Conservation (phyloP, 1,139 yeast species). For the Sugiyamaella sp. region DNA sequence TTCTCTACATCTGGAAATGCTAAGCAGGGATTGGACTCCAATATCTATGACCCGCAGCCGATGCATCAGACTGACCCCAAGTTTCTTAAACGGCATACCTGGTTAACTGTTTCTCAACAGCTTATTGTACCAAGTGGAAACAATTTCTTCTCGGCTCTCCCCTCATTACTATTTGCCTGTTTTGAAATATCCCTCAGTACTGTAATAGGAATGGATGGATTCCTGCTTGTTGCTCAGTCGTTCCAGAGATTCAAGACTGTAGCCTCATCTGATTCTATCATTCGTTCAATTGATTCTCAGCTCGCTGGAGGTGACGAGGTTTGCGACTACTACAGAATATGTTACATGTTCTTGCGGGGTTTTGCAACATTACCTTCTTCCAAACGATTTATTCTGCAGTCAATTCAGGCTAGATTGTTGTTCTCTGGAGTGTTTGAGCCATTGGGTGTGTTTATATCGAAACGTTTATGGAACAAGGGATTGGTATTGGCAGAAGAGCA, state of each 20-base stretch:
- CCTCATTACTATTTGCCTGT: conserved; percentile 19
- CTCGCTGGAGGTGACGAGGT: conserved; percentile 44
- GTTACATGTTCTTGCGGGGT: conserved; percentile 38
- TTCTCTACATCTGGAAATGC: conserved; percentile 27
- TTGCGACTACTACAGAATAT: conserved; percentile 34
- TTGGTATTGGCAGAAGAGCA: conserved; percentile 7
- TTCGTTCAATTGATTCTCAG: conserved; percentile 45
- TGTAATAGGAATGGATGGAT: conserved; percentile 30
- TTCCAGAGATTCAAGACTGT: conserved; percentile 5
- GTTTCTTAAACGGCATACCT: conserved; percentile 33
- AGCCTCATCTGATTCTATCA: conserved; percentile 24
- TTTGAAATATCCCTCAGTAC: conserved; percentile 26
- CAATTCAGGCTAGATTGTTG: conserved; percentile 39
- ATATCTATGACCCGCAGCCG: neutral
- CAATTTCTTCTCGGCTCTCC: conserved; percentile 17
- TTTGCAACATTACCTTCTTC: conserved; percentile 37
- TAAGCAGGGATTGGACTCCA: conserved; percentile 9
- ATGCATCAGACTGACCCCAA: conserved; percentile 1
- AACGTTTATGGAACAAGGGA: conserved; percentile 35
- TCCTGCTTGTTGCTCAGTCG: conserved; percentile 18
- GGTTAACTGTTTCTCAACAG: conserved; percentile 36
- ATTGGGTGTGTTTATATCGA: conserved; percentile 21
- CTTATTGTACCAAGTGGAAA: conserved; percentile 29
- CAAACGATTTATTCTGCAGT: conserved; percentile 37
- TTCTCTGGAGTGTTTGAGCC: conserved; percentile 24